These are phyloP conservation scores for Stropharia rugosoannulata DNA, from an alignment of 768 basidiomycete genomes.

Conservation along the genomic window DNA sequence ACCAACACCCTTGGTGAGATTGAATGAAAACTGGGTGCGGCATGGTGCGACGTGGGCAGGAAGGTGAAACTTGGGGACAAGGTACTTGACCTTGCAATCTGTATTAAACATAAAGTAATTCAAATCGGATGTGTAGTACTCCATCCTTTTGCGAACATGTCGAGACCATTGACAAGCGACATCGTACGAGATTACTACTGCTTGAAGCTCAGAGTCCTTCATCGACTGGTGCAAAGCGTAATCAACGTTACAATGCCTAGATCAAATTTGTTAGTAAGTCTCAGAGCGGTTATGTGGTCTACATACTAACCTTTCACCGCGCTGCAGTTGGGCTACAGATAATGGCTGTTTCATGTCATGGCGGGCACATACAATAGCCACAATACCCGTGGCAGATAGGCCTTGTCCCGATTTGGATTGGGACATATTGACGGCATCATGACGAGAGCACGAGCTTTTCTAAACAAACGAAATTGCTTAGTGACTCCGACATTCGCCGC, in stretches of 20 bases:
- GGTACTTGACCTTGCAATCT: neutral
- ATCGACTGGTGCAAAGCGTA: neutral
- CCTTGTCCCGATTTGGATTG: slow-evolving; percentile 18
- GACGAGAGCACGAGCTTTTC: neutral
- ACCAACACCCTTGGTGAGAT: neutral
- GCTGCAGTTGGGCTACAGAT: slow-evolving; percentile 9
- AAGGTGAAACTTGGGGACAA: slow-evolving; percentile 1
- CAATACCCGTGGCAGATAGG: slow-evolving; percentile 25
- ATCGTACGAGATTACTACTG: neutral
- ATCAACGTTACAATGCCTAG: neutral
- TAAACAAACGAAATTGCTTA: neutral
- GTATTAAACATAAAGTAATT: neutral
- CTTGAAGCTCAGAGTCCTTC: neutral
- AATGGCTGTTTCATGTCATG: slow-evolving; percentile 28
- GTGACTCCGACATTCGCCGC: neutral
- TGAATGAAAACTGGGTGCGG: neutral
- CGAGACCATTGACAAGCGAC: neutral
- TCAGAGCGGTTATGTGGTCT: no score
- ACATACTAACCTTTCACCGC: neutral
- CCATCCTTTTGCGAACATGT: neutral
- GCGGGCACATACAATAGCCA: slow-evolving; percentile 24
- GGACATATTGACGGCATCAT: slow-evolving; percentile 24
- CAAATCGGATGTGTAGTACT: neutral
- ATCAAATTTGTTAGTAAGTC: no score
- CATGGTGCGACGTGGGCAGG: neutral